A percentile compares a stretch with the other conserved stretches of the same genome.
These are phyloP conservation scores for Aegilops sharonensis DNA, from an alignment of 176 grass and related monocot species.

Conservation along the genomic window DNA sequence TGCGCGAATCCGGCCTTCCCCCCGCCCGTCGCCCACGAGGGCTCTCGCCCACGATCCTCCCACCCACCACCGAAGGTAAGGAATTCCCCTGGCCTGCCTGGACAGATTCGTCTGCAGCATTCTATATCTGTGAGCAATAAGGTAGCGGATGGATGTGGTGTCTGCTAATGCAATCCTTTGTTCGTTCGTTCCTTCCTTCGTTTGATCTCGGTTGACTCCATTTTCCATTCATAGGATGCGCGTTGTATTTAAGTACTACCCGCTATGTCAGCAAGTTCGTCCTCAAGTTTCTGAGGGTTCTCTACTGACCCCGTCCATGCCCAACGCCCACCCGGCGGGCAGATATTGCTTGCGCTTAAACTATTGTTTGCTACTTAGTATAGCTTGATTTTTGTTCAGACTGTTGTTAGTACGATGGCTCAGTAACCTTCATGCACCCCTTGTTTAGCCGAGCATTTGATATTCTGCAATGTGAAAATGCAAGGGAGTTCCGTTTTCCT, in stretches of 20 bases:
- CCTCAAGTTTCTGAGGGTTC: background rate
- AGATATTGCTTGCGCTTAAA: background rate
- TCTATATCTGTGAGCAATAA: background rate
- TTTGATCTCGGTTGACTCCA: background rate
- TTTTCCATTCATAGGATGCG: background rate
- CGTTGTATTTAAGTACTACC: background rate
- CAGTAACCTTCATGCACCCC: background rate
- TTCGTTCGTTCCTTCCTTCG: background rate
- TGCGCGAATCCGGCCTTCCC: background rate
- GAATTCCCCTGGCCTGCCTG: background rate
- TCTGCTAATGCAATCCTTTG: too few relatives aligned
- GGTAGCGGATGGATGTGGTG: background rate
- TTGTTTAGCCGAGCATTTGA: background rate
- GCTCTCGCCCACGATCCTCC: background rate
- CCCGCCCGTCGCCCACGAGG: background rate
- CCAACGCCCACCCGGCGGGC: background rate
- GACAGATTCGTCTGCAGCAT: background rate
- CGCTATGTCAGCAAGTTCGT: background rate
- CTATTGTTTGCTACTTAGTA: background rate
- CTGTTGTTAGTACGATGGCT: background rate
- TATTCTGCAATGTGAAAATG: background rate
- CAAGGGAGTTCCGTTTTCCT: background rate
- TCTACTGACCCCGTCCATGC: background rate
- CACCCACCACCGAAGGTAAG: background rate
- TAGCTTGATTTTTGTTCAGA: background rate